These are phyloP conservation scores for Zychaea mexicana DNA, from an alignment of 371 early-diverging fungal genomes.

Conservation along the genomic window DNA sequence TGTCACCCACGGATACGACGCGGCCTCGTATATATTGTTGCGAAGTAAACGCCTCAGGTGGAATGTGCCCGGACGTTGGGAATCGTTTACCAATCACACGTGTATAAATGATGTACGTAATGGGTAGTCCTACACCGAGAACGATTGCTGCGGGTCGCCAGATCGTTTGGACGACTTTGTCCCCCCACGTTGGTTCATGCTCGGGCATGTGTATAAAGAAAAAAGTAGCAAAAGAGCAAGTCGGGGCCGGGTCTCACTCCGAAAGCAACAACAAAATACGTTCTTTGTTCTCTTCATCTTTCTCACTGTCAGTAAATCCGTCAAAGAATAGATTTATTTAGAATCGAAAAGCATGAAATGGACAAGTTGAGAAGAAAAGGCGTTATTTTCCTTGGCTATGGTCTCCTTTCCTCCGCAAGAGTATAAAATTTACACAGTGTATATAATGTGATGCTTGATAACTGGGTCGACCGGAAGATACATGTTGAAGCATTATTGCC, in stretches of 20 bases:
- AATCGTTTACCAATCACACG: slow-evolving; percentile 37
- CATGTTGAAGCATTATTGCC: no score
- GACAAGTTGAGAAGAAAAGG: no score
- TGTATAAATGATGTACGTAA: slow-evolving; percentile 18
- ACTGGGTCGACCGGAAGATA: no score
- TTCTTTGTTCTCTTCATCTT: no score
- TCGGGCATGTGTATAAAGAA: background rate
- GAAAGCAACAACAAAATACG: no score
- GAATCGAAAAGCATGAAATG: no score
- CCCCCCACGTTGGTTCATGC: slow-evolving; percentile 18
- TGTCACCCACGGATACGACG: slow-evolving; percentile 62
- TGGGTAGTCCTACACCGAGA: slow-evolving; percentile 25
- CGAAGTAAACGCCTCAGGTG: slow-evolving; percentile 47
- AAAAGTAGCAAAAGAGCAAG: background rate
- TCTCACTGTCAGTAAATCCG: no score
- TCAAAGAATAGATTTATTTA: no score
- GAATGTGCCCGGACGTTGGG: slow-evolving; percentile 53
- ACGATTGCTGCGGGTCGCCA: slow-evolving; percentile 36
- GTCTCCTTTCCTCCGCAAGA: no score
- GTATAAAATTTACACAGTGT: no score
- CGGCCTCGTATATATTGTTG: slow-evolving; percentile 41
- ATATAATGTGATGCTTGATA: no score
- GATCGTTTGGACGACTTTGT: slow-evolving; percentile 24
- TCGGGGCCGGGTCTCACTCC: background rate
- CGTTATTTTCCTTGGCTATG: no score